A percentile compares a stretch with the other conserved stretches of the same genome.
phyloP scores from a whole-genome alignment of 2,329 filamentous ascomycete species.

The Ceratocystis cubensis region DNA sequence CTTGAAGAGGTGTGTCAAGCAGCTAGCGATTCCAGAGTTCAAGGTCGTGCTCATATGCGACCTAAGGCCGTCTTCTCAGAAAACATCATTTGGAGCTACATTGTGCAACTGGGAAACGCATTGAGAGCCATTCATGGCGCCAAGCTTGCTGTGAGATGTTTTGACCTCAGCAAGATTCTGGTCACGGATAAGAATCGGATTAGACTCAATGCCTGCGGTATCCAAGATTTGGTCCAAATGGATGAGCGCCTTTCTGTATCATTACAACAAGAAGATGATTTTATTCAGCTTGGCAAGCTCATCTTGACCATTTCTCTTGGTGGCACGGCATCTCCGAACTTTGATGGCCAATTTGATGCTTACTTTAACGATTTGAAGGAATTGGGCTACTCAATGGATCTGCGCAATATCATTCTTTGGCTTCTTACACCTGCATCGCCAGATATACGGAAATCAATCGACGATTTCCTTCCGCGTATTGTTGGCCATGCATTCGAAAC shows the following conservation, averaged over 20 bases:
- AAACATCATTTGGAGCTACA: slow-evolving; percentile 75
- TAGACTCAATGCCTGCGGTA: slow-evolving; percentile 73
- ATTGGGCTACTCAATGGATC: slow-evolving; percentile 61
- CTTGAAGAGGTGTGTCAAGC: slow-evolving; percentile 69
- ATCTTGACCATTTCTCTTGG: slow-evolving; percentile 53
- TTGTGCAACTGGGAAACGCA: slow-evolving; percentile 81
- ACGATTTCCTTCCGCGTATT: slow-evolving; percentile 67
- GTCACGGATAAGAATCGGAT: slow-evolving; percentile 83
- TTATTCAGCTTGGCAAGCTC: slow-evolving; percentile 70
- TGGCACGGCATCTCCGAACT: not conserved
- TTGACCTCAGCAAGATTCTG: slow-evolving; percentile 80
- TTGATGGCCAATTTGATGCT: slow-evolving; percentile 15
- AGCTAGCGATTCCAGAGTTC: slow-evolving; percentile 21
- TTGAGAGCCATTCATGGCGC: slow-evolving; percentile 72
- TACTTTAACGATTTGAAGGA: slow-evolving; percentile 64
- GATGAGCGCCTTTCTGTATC: slow-evolving; percentile 55
- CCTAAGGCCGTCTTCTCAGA: slow-evolving; percentile 47
- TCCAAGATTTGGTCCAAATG: slow-evolving; percentile 79
- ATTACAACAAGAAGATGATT: slow-evolving; percentile 79
- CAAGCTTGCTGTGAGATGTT: slow-evolving; percentile 70
- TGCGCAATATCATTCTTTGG: slow-evolving; percentile 72
- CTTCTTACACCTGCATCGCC: slow-evolving; percentile 55
- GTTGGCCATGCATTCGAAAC: slow-evolving; percentile 61
- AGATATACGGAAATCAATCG: slow-evolving; percentile 53
- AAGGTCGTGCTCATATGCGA: slow-evolving; percentile 26